Conservation (phyloP, 1,139 yeast species). For the Kurtzmaniella quercitrusa region DNA sequence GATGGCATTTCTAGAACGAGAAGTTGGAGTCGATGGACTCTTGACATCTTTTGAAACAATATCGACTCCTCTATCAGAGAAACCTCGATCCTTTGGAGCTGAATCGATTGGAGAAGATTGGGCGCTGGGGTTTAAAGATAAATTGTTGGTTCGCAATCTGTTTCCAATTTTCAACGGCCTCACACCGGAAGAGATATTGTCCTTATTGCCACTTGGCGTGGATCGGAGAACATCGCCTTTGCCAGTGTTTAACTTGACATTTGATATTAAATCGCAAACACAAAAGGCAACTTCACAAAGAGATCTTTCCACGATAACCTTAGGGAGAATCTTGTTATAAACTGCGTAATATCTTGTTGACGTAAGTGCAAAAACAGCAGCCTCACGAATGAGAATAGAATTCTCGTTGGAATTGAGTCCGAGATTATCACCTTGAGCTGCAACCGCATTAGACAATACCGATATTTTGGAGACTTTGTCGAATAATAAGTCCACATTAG, state of each 20-base stretch:
- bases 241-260: conserved; percentile 44
- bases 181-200: conserved; percentile 26
- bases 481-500: conserved; percentile 44
- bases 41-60: not conserved
- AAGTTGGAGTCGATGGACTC: conserved; percentile 1
- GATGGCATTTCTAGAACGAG: not conserved
- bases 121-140: not conserved
- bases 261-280: conserved; percentile 63
- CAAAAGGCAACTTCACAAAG: conserved; percentile 72
- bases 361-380: conserved; percentile 74
- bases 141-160: conserved; percentile 21
- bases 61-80: not conserved
- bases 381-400: conserved; percentile 51
- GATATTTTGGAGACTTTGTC: conserved; percentile 54
- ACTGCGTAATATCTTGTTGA: conserved; percentile 74
- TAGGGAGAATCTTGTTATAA: conserved; percentile 64
- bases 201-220: conserved; percentile 9
- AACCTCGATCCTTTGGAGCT: not conserved
- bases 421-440: conserved; percentile 37
- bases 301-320: conserved; percentile 71
- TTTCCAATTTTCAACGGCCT: conserved; percentile 60
- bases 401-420: conserved; percentile 33
- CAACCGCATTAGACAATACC: conserved; percentile 45
- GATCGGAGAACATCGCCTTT: conserved; percentile 4
- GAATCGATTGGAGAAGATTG: conserved; percentile 1